Base-by-base conservation (phyloP, 2,329 filamentous ascomycete species). In the Paramyrothecium roridum region DNA sequence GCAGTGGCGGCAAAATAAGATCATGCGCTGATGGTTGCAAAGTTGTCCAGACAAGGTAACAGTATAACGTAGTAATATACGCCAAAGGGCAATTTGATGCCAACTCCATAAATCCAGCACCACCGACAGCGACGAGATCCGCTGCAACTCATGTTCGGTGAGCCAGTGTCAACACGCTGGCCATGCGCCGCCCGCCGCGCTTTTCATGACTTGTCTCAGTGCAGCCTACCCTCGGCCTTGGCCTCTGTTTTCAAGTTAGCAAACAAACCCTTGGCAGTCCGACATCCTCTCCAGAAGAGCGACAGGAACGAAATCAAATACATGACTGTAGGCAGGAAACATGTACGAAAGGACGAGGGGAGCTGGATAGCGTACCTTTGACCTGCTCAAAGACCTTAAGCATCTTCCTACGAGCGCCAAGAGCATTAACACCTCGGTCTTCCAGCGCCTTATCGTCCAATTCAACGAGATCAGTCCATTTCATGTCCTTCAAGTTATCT, bases 321-420 rank as follows among this genome's bases (percentile, higher is more conserved):
- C 26, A 43, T 43, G 16, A 13, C 37, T 7, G 6, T 3, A 7
- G n/a, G 16, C 37, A 43, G n/a, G 4, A 43, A 13, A 19, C 37
- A 7, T 19, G n/a, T 17, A 13, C 37, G n/a, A 17, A 17, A 43
- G 37, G 13, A 16, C 7, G 16, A 43, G 7, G 43, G 13, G 19
- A 12, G n/a, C 16, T 8, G 40, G 17, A 45, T 19, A 46, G 65
- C 76, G 60, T 75, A 86, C 85, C 89, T 75, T 86, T 91, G 67
- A 98, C 93, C 78, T 97, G 93, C 66, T 98, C 95, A 74, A 98
- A 98, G 55, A 98, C 95, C 85, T 99, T 99, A 58, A 99, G 79
- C 91, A 99, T 96, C 83, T 99, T 99, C 70, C 93, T 89, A 63
- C 95, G 83, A 19, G 95, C 95, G 65, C 95, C 95, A 55, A 98